Evolutionary conservation across 2,329 filamentous ascomycete species (phyloP).

Genomic region (Verticillium tricorpus): DNA sequence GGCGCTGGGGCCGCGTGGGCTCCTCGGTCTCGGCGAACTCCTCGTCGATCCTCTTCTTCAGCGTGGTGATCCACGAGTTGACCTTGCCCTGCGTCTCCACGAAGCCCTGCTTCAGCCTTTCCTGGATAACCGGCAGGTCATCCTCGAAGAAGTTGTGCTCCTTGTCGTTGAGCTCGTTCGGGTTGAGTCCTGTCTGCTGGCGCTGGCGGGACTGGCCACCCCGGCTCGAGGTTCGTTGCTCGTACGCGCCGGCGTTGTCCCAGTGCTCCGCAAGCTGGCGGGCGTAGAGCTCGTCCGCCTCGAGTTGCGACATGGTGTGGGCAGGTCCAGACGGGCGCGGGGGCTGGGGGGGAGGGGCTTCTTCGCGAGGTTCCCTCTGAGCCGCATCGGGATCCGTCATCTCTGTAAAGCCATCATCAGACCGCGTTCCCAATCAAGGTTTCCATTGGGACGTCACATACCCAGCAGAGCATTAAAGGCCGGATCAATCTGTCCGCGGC

Average conservation of each 20-base stretch:
- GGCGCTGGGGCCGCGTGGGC: slow-evolving; percentile 29
- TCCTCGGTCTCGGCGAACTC: slow-evolving; percentile 71
- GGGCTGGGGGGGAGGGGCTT: slow-evolving; percentile 70
- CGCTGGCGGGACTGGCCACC: slow-evolving; percentile 29
- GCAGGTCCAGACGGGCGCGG: slow-evolving; percentile 63
- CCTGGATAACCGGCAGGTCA: slow-evolving; percentile 86
- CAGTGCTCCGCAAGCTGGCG: slow-evolving; percentile 92
- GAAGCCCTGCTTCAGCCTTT: slow-evolving; percentile 93
- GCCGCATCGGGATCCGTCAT: slow-evolving; percentile 76
- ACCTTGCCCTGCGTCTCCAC: slow-evolving; percentile 89
- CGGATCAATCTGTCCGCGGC: slow-evolving; percentile 81
- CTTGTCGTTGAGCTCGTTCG: slow-evolving; percentile 53
- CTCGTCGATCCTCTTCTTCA: slow-evolving; percentile 92
- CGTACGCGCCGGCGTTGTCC: slow-evolving; percentile 58
- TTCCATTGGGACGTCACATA: slow-evolving; percentile 30
- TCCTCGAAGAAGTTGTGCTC: slow-evolving; percentile 95
- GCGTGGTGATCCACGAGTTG: slow-evolving; percentile 84
- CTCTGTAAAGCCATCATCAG: slow-evolving; percentile 35
- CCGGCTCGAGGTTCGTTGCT: slow-evolving; percentile 48
- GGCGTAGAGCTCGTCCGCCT: slow-evolving; percentile 87
- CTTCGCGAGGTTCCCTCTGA: slow-evolving; percentile 47
- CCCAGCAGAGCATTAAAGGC: slow-evolving; percentile 93
- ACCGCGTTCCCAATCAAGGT: slow-evolving; percentile 2
- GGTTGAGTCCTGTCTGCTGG: slow-evolving; percentile 30
- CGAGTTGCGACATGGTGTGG: slow-evolving; percentile 71